phyloP scores from a whole-genome alignment of 192 early-diverging fungal genomes.

The Gonapodya prolifera region DNA sequence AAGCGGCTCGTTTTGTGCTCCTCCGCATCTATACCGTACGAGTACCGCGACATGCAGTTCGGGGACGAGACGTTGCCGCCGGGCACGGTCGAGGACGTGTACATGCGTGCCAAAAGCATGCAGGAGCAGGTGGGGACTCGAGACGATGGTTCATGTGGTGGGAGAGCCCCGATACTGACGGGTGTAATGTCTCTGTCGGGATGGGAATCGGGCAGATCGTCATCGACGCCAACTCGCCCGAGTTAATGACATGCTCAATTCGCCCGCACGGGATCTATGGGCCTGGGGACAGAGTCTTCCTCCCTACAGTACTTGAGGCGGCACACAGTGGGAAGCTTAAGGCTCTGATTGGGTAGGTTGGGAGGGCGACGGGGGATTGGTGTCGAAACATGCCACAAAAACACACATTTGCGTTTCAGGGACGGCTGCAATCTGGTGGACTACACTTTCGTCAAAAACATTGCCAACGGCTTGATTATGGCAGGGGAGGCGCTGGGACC shows the following conservation, averaged over 20 bases:
- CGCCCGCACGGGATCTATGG: conserved; percentile 3
- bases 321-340: neutral
- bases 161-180: too few relatives aligned
- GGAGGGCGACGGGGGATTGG: neutral
- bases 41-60: neutral
- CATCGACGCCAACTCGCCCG: neutral
- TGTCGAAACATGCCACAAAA: neutral
- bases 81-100: neutral
- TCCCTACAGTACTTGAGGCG: neutral
- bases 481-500: neutral
- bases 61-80: neutral
- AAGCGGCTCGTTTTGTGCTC: neutral
- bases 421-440: neutral
- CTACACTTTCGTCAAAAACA: neutral
- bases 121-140: neutral
- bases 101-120: neutral
- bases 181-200: too few relatives aligned
- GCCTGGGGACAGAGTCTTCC: neutral
- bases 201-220: neutral
- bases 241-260: neutral
- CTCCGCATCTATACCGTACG: neutral
- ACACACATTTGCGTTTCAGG: neutral
- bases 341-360: neutral
- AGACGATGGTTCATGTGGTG: too few relatives aligned
- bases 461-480: neutral